These are phyloP conservation scores for Aspergillus persii DNA, from an alignment of 2,329 filamentous ascomycete species.

Conservation along the genomic window DNA sequence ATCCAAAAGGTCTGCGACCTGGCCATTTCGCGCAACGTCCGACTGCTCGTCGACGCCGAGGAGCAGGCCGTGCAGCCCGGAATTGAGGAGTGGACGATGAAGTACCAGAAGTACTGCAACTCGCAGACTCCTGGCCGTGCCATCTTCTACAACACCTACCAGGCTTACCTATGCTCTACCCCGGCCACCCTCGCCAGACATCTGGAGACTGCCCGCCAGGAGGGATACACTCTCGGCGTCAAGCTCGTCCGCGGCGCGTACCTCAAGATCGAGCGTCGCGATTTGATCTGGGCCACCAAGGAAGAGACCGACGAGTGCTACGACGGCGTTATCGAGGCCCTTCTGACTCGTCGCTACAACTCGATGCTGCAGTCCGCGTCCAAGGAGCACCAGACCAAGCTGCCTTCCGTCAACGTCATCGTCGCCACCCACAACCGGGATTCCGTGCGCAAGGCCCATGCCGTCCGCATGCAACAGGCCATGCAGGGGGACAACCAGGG, in stretches of 20 bases:
- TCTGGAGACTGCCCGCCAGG: conserved; percentile 43
- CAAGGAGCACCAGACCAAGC: conserved; percentile 35
- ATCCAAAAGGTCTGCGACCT: conserved; percentile 46
- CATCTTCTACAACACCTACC: conserved; percentile 57
- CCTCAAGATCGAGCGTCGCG: conserved; percentile 48
- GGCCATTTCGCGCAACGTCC: conserved; percentile 42
- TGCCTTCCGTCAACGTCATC: conserved; percentile 50
- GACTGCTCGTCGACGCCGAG: conserved; percentile 55
- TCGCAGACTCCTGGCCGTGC: conserved; percentile 41
- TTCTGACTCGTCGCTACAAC: conserved; percentile 60
- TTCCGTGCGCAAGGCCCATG: conserved; percentile 53
- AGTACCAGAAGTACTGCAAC: conserved; percentile 55
- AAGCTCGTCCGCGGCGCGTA: conserved; percentile 57
- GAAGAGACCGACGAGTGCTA: conserved; percentile 52
- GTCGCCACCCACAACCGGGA: conserved; percentile 60
- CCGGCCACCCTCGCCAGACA: conserved; percentile 47
- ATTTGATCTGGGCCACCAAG: conserved; percentile 48
- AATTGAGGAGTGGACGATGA: conserved; percentile 54
- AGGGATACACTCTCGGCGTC: conserved; percentile 52
- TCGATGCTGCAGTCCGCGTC: conserved; percentile 48
- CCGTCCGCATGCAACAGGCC: conserved; percentile 46
- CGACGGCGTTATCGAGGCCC: conserved; percentile 54
- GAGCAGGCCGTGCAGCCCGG: conserved; percentile 52
- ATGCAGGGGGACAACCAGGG: conserved; percentile 41
- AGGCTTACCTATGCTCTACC: conserved; percentile 53